Percentiles rank a stretch among this genome's conserved stretches.
phyloP scores from a whole-genome alignment of 2,329 filamentous ascomycete species.

The Claviceps africana region DNA sequence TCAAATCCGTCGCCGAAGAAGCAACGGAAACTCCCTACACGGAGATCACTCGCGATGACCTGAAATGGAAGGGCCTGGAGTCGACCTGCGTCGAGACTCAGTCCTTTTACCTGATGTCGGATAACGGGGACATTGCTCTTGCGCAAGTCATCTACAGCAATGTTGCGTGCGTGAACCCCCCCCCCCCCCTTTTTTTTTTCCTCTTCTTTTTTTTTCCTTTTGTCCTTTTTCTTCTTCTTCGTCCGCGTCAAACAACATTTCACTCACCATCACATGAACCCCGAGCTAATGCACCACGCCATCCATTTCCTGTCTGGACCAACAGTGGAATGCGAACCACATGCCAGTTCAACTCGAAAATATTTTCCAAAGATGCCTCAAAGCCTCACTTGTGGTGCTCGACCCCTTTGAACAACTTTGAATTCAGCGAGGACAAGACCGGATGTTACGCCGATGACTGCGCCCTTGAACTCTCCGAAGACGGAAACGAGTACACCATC shows the following conservation, averaged over 20 bases:
- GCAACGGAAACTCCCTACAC: slow-evolving; percentile 65
- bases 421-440: slow-evolving; percentile 72
- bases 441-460: slow-evolving; percentile 79
- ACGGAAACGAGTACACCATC: slow-evolving; percentile 71
- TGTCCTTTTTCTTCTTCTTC: background rate
- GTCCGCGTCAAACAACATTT: background rate
- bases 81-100: slow-evolving; percentile 89
- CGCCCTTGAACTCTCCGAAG: slow-evolving; percentile 72
- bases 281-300: background rate
- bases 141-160: slow-evolving; percentile 96
- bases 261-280: background rate
- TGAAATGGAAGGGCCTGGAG: slow-evolving; percentile 71
- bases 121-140: slow-evolving; percentile 63
- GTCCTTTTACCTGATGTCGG: slow-evolving; percentile 78
- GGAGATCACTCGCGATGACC: slow-evolving; percentile 59
- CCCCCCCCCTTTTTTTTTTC: background rate
- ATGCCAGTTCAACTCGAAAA: slow-evolving; percentile 85
- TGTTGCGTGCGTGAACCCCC: slow-evolving; percentile 54
- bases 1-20: slow-evolving; percentile 74
- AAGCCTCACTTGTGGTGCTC: slow-evolving; percentile 74
- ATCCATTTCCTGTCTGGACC: background rate
- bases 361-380: slow-evolving; percentile 63
- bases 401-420: slow-evolving; percentile 61
- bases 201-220: background rate
- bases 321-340: slow-evolving; percentile 75